A percentile compares a stretch with the other conserved stretches of the same genome.
These are phyloP conservation scores for Luvunga scandens DNA, from an alignment of 345 rosid genomes.

Conservation along the genomic window DNA sequence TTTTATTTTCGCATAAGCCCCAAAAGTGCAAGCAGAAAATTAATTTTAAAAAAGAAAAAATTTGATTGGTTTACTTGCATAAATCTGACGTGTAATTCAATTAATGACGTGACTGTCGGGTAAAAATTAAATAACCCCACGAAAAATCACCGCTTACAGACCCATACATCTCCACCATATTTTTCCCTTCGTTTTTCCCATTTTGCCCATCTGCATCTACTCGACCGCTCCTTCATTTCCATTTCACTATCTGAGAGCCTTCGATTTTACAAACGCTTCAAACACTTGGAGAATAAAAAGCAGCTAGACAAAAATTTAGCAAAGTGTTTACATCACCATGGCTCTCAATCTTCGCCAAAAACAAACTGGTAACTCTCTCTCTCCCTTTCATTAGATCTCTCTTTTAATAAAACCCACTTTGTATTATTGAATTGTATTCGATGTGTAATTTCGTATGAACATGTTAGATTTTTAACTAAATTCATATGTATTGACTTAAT, in stretches of 20 bases:
- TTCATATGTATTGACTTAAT: background rate
- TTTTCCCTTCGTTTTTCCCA: background rate
- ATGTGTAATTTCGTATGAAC: background rate
- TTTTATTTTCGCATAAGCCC: background rate
- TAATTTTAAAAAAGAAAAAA: background rate
- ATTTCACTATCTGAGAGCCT: background rate
- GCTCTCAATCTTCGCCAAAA: conserved; percentile 97
- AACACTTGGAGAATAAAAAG: background rate
- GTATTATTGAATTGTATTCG: background rate
- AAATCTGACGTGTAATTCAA: background rate
- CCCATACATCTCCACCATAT: background rate
- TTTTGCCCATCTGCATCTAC: background rate
- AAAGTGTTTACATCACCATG: conserved; percentile 33
- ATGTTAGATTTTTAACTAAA: background rate
- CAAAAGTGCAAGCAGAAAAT: background rate
- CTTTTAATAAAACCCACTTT: conserved; percentile 9
- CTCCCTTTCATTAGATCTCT: background rate
- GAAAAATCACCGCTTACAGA: background rate
- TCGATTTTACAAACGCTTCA: background rate
- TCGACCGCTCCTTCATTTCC: background rate
- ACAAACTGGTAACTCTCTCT: conserved; percentile 67
- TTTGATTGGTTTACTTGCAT: background rate
- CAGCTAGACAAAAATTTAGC: background rate
- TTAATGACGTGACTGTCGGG: background rate
- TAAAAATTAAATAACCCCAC: background rate